Percentiles rank a stretch among this genome's conserved stretches.
Conservation (phyloP, 441 rosid genomes). For the Syzygium syzygioides region DNA sequence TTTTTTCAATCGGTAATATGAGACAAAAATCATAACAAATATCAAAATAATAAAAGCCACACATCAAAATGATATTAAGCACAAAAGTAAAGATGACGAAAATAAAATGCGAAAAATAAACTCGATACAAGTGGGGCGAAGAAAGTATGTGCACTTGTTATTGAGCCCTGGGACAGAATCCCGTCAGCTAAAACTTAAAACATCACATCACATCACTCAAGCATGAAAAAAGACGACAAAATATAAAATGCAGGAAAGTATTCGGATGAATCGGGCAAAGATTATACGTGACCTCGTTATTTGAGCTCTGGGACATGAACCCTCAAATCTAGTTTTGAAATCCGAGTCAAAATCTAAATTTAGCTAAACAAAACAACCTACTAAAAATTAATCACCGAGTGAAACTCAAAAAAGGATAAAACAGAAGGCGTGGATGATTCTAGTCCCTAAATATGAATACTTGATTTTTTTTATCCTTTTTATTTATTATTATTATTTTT, state of each 20-base stretch:
- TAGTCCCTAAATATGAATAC: too few species aligned
- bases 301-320: too few species aligned
- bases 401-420: too few species aligned
- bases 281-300: too few species aligned
- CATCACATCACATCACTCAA: neutral
- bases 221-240: rapidly evolving
- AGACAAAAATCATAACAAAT: neutral
- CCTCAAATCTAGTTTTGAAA: too few species aligned
- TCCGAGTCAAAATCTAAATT: too few species aligned
- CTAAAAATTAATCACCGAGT: rapidly evolving
- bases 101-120: neutral
- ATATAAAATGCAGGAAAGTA: too few species aligned
- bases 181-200: neutral
- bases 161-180: rapidly evolving
- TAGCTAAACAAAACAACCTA: too few species aligned
- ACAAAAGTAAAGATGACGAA: rapidly evolving
- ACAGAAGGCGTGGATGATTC: too few species aligned
- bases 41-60: neutral
- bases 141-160: neutral
- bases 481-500: too few species aligned
- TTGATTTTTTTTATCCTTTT: rapidly evolving
- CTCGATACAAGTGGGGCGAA: rapidly evolving
- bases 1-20: neutral
- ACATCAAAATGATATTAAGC: neutral
- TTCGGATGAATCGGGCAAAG: too few species aligned